These are phyloP conservation scores for Talinum fruticosum DNA, from an alignment of 148 eudicot species.

Conservation along the genomic window DNA sequence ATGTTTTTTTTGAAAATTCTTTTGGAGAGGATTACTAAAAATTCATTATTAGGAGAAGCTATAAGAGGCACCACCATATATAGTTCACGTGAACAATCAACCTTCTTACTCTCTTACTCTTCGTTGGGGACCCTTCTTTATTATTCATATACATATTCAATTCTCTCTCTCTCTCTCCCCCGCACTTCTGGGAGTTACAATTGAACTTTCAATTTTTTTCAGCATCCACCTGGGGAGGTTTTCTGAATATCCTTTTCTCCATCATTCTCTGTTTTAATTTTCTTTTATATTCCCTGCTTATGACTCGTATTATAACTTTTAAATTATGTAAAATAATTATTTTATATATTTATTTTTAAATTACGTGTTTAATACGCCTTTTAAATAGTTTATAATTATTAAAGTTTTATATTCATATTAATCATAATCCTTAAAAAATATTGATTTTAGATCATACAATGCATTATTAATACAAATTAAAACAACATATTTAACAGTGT, in stretches of 20 bases:
- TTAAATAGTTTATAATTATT: too few species aligned
- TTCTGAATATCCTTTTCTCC: neutral
- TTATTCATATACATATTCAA: neutral
- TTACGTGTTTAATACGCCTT: too few species aligned
- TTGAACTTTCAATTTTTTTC: neutral
- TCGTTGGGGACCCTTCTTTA: neutral
- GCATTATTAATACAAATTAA: too few species aligned
- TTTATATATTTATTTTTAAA: neutral
- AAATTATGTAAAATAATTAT: too few species aligned
- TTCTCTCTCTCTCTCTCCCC: neutral
- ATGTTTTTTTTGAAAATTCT: neutral
- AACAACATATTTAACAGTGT: too few species aligned
- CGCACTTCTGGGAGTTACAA: neutral
- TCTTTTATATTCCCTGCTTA: too few species aligned
- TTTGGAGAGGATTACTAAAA: neutral
- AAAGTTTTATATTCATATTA: too few species aligned
- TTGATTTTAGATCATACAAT: too few species aligned
- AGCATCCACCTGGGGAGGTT: neutral
- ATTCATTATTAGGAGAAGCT: neutral
- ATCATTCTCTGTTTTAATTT: too few species aligned
- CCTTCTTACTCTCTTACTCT: neutral
- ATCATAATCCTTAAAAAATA: too few species aligned
- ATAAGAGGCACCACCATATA: neutral
- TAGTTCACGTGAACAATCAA: neutral
- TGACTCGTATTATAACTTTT: neutral